Evolutionary conservation across 768 basidiomycete species (phyloP).

Genomic region (Pseudohyphozyma bogoriensis): DNA sequence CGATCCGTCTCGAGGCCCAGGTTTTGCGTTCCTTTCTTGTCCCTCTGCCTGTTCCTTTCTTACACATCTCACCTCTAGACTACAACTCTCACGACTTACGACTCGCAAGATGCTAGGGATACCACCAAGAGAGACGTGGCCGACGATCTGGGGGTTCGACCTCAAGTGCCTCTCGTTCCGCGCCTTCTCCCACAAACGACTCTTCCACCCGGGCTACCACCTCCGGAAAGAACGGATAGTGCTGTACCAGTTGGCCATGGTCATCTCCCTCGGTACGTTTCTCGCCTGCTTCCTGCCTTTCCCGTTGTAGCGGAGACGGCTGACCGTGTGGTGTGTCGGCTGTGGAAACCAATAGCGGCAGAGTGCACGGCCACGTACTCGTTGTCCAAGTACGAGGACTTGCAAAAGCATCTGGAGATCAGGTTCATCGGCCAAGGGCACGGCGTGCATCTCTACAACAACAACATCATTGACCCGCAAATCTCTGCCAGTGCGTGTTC

Average conservation of each 20-base stretch:
- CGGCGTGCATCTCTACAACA: constrained; percentile 23
- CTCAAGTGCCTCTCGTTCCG: constrained; percentile 19
- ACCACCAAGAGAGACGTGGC: no score
- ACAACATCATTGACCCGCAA: constrained; percentile 25
- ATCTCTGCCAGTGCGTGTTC: constrained; percentile 14
- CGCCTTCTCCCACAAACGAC: constrained; percentile 10
- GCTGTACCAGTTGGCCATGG: constrained; percentile 29
- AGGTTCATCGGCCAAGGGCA: not conserved
- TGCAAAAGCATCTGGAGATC: constrained; percentile 22
- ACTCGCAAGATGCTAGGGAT: not conserved
- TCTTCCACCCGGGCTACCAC: constrained; percentile 23
- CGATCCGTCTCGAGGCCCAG: no score
- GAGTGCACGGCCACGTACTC: constrained; percentile 30
- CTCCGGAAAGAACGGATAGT: constrained; percentile 25
- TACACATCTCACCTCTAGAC: not conserved
- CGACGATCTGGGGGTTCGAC: constrained; percentile 26
- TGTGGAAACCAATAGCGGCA: no score
- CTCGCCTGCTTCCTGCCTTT: not conserved
- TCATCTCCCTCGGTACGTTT: constrained; percentile 26
- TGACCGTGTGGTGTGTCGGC: no score
- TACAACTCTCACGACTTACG: constrained; percentile 16
- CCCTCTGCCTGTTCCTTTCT: not conserved
- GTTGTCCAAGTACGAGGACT: constrained; percentile 20
- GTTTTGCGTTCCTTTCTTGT: constrained; percentile 7
- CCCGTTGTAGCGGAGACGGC: not conserved